phyloP scores from a whole-genome alignment of 2,329 filamentous ascomycete species.

The Corinectria fuckeliana region DNA sequence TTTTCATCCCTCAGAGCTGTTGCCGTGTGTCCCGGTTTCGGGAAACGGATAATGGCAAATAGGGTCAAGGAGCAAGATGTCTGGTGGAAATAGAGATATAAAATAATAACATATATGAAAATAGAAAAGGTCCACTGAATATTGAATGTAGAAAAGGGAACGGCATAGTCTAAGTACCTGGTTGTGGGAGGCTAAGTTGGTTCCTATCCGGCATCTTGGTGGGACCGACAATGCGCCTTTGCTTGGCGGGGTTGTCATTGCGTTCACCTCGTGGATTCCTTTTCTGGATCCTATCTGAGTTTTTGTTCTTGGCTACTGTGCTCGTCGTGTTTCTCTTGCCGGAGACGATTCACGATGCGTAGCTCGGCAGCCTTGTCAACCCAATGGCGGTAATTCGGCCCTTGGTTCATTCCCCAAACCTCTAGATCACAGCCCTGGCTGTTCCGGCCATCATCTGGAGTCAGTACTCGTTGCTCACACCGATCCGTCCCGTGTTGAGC shows the following conservation, averaged over 20 bases:
- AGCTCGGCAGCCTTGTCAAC: slow-evolving; percentile 1
- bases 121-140: too few relatives aligned
- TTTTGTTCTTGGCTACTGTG: slow-evolving; percentile 62
- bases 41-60: slow-evolving; percentile 32
- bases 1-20: slow-evolving; percentile 40
- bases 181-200: slow-evolving; percentile 69
- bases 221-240: slow-evolving; percentile 70
- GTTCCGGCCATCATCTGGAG: slow-evolving; percentile 71
- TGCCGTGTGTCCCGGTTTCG: slow-evolving; percentile 32
- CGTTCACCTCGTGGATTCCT: slow-evolving; percentile 71
- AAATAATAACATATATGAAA: too few relatives aligned
- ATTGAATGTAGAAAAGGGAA: too few relatives aligned
- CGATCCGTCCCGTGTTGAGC: slow-evolving; percentile 74
- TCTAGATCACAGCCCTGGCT: slow-evolving; percentile 64
- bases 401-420: slow-evolving; percentile 62
- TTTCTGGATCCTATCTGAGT: slow-evolving; percentile 72
- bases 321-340: slow-evolving; percentile 67
- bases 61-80: background rate
- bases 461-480: slow-evolving; percentile 72
- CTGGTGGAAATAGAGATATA: background rate
- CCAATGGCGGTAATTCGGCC: slow-evolving; percentile 11
- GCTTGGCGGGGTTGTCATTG: slow-evolving; percentile 73
- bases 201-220: slow-evolving; percentile 71
- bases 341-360: slow-evolving; percentile 64
- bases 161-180: too few relatives aligned